Base-by-base conservation (phyloP, 2,329 filamentous ascomycete species). In the Calonectria hongkongensis region DNA sequence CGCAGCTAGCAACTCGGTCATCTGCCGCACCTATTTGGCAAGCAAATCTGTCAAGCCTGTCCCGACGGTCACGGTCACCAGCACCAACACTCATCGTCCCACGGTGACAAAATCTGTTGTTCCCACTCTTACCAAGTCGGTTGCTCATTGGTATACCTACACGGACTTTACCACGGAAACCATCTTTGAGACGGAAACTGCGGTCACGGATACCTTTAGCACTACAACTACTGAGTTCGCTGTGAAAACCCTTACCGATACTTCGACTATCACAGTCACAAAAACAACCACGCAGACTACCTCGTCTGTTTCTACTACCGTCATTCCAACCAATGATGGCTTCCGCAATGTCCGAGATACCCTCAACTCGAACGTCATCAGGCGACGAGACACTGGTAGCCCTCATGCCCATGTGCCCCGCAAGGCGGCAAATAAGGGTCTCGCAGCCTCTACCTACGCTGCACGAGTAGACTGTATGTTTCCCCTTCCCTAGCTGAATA, bases 61-160 rank as follows among this genome's bases (percentile, higher is more conserved):
- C 9, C 54, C 54, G 3, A 60, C 54, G 4, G 4, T 13, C 21
- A 60, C 36, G 4, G 33, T 41, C 6, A 27, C 33, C 5, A 41
- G 10, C 18, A 41, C 54, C 33, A 60, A 21, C 54, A 60, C 5
- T 5, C 33, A 16, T 25, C 36, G 13, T 0, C 36, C 54, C 12
- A 60, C 54, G 1, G 33, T 60, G n/a, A 60, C 54, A 2, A 60
- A 18, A 3, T 16, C 33, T 10, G 54, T 60, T 4, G n/a, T 25
- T 21, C 54, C 54, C 12, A 41, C 33, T 4, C 18, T 60, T 7
- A 60, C 33, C 1, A 39, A 41, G 13, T 60, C 54, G 21, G 54
- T 60, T 25, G 33, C 33, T 39, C 33, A 60, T n/a, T 60, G 54
- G 54, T 41, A 41, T 25, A 60, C 54, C n/a, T 4, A 10, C 54